Conservation (phyloP, 441 rosid genomes). For the Macaranga tanarius region DNA sequence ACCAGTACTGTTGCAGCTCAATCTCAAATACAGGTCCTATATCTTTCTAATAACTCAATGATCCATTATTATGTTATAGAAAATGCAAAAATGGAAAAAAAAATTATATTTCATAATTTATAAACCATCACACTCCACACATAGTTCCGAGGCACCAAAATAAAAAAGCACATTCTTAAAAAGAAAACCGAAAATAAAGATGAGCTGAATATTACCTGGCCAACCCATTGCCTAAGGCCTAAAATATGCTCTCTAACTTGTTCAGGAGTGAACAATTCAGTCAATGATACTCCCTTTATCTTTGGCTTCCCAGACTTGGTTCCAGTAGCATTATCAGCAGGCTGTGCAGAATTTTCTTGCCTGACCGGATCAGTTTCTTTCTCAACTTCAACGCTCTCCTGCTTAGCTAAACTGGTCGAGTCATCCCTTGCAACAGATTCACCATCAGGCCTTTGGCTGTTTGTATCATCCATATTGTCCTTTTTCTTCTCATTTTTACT, state of each 20-base stretch:
- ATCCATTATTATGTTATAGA: not conserved
- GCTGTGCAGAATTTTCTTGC: conserved; percentile 55
- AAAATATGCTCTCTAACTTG: conserved; percentile 90
- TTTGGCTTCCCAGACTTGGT: conserved; percentile 94
- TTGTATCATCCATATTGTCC: conserved; percentile 46
- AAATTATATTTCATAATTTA: not conserved
- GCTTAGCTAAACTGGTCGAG: conserved; percentile 40
- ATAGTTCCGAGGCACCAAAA: not conserved
- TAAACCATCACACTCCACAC: not conserved
- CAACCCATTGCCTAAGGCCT: conserved; percentile 99
- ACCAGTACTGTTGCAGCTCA: not conserved
- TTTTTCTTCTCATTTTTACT: conserved; percentile 44
- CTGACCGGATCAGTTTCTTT: conserved; percentile 53
- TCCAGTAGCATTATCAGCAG: conserved; percentile 51
- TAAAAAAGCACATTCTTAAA: not conserved
- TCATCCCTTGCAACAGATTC: conserved; percentile 43
- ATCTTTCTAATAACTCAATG: not conserved
- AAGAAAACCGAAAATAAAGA: not conserved
- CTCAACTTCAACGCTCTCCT: conserved; percentile 55
- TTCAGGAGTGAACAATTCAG: conserved; percentile 97
- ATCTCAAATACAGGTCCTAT: not conserved
- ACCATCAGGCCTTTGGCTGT: conserved; percentile 44
- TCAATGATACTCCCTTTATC: conserved; percentile 94
- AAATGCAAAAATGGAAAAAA: not conserved
- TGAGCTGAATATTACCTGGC: conserved; percentile 62